Percentiles rank a stretch among this genome's conserved stretches.
Evolutionary conservation across 768 basidiomycete genomes (phyloP).

Genomic region (Tricholoma matsutake): DNA sequence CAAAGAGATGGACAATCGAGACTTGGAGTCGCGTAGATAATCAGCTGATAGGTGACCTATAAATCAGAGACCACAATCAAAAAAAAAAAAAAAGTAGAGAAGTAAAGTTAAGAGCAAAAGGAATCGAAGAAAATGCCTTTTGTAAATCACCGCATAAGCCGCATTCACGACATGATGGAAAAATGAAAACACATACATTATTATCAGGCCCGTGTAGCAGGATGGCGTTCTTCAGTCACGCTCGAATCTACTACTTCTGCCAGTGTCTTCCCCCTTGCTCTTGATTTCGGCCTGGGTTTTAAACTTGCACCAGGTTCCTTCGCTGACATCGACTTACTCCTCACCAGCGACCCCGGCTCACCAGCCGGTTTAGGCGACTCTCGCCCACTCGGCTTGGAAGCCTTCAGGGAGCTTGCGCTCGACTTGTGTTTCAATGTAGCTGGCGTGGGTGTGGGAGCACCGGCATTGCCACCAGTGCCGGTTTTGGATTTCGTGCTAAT

Average conservation of each 20-base stretch:
- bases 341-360: constrained; percentile 1
- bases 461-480: no score
- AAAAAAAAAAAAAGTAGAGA: neutral
- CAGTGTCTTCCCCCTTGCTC: constrained; percentile 17
- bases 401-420: constrained; percentile 5
- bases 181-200: neutral
- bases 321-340: constrained; percentile 4
- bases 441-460: neutral
- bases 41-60: neutral
- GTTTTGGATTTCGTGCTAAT: constrained; percentile 2
- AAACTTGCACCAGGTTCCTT: constrained; percentile 7
- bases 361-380: constrained; percentile 1
- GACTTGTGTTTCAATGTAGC: constrained; percentile 5
- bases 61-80: neutral
- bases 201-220: neutral
- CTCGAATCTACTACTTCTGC: constrained; percentile 34
- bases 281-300: constrained; percentile 8
- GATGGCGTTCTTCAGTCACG: constrained; percentile 28
- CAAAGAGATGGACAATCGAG: neutral
- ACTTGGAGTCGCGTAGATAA: neutral
- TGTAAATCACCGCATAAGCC: neutral
- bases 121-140: neutral
- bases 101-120: neutral
- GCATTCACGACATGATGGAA: neutral
- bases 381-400: constrained; percentile 3